These are phyloP conservation scores for Fusarium goolgardi DNA, from an alignment of 2,329 filamentous ascomycete species.

Conservation along the genomic window DNA sequence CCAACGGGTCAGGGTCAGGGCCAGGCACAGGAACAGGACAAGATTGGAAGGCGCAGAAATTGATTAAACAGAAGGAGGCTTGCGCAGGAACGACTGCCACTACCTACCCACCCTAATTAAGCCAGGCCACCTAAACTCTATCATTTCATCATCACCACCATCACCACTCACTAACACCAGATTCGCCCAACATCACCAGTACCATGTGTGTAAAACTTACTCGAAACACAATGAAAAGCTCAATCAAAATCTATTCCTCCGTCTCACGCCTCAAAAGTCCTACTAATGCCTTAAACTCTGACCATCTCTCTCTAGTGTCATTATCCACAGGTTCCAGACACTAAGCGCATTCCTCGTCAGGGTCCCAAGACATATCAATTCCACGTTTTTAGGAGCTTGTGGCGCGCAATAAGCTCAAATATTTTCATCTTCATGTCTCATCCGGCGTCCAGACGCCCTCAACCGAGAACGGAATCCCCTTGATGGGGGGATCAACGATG, in stretches of 20 bases:
- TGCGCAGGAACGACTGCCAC: slow-evolving; percentile 34
- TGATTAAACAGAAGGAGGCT: slow-evolving; percentile 28
- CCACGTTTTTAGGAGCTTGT: slow-evolving; percentile 36
- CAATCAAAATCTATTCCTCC: not conserved
- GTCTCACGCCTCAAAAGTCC: not conserved
- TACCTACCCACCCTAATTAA: not conserved
- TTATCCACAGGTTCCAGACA: slow-evolving; percentile 26
- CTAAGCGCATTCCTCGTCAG: slow-evolving; percentile 34
- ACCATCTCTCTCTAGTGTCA: slow-evolving; percentile 14
- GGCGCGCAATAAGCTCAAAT: slow-evolving; percentile 20
- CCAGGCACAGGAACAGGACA: slow-evolving; percentile 1
- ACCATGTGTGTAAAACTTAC: not conserved
- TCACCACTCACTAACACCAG: slow-evolving; percentile 3
- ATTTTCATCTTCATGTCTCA: slow-evolving; percentile 6
- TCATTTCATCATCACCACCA: slow-evolving; percentile 9
- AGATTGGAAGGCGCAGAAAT: slow-evolving; percentile 4
- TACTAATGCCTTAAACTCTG: slow-evolving; percentile 11
- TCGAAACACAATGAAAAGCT: not conserved
- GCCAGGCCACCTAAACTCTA: slow-evolving; percentile 4
- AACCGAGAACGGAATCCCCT: slow-evolving; percentile 29
- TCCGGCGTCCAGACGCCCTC: slow-evolving; percentile 13
- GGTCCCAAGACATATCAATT: slow-evolving; percentile 33
- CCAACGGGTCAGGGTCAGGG: not conserved
- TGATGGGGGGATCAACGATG: slow-evolving; percentile 17
- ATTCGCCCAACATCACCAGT: slow-evolving; percentile 5